Base-by-base conservation (phyloP, 1,284 basidiomycete genomes). In the Trichosporon sp. region DNA sequence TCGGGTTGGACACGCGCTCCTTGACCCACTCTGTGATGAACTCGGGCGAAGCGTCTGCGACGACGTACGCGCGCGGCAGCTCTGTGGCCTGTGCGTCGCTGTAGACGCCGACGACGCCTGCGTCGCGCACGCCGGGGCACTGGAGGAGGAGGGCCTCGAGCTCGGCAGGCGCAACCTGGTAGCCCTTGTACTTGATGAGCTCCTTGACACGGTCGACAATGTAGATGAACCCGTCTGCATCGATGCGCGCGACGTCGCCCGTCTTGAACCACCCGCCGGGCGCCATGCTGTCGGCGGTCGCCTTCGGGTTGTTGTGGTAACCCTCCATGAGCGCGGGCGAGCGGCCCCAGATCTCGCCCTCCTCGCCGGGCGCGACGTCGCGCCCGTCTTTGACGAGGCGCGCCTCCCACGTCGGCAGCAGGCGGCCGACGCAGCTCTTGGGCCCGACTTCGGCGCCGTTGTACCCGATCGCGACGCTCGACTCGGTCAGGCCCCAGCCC, bases 241-340 rank as follows among this genome's bases (percentile, higher is more conserved):
- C 90, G 6, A 86, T 80, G 11, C 86, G 80, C 0, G 86, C 89
- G 60, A 93, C 87, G 78, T 94, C 92, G 0, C 92, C 92, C 0
- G 91, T 94, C 85, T 91, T 92, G 85, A 92, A 90, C 91, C 91
- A 95, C 1, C 88, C 87, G 1, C 76, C 80, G 0, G 68, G 65
- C 0, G 90, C 92, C 73, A 93, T 90, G 1, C 88, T 80, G 11
- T 88, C 85, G 15, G 80, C 80, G 0, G 91, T 93, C 9, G 91
- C 91, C 23, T 82, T 80, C 0, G 84, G 82, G 70, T 92, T 91
- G 75, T 89, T 89, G 72, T 84, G 81, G 74, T 87, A 87, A 5
- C 85, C 85, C 87, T 91, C 92, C 91, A 93, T 93, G 65, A 94
- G 85, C 2, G 85, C 88, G 0, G 90, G 89, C 0, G 92, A 92